phyloP scores from a whole-genome alignment of 768 basidiomycete species.

The Xerocomellus amylosporus region DNA sequence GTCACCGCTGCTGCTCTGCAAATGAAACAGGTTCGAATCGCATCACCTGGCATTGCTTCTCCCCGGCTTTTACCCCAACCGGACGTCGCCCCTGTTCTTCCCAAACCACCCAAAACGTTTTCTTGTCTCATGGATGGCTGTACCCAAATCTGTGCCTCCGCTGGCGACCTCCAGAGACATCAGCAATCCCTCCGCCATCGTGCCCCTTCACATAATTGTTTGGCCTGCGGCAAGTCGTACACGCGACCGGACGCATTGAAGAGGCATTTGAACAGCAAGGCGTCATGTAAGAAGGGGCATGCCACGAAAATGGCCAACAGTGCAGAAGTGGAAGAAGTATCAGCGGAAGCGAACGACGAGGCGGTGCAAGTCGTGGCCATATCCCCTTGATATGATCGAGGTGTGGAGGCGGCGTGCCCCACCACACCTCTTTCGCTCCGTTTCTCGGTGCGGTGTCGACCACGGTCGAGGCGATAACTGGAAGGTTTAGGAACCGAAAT shows the following conservation, averaged over 20 bases:
- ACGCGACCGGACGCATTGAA: slow-evolving; percentile 33
- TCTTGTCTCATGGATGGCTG: slow-evolving; percentile 26
- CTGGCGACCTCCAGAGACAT: slow-evolving; percentile 29
- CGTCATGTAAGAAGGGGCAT: slow-evolving; percentile 26
- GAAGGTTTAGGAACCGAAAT: neutral
- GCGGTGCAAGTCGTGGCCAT: slow-evolving; percentile 14
- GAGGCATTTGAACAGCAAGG: slow-evolving; percentile 32
- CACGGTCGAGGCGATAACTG: neutral
- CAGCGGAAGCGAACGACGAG: slow-evolving; percentile 17
- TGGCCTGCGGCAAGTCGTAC: slow-evolving; percentile 27
- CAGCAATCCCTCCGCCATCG: slow-evolving; percentile 30
- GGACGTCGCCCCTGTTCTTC: neutral
- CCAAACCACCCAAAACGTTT: slow-evolving; percentile 18
- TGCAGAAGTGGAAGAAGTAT: slow-evolving; percentile 6
- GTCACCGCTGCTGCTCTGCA: slow-evolving; percentile 6
- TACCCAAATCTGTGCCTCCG: slow-evolving; percentile 28
- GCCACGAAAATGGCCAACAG: slow-evolving; percentile 8
- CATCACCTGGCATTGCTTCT: slow-evolving; percentile 13
- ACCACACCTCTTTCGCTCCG: neutral
- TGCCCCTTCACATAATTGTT: slow-evolving; percentile 21
- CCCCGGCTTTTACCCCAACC: neutral
- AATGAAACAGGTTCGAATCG: slow-evolving; percentile 13
- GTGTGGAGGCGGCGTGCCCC: slow-evolving; percentile 21
- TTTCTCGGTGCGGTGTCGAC: neutral
- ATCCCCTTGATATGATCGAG: slow-evolving; percentile 5